Evolutionary conservation across 73 alveolate genomes (phyloP).

Genomic region (Effrenium voratum): DNA sequence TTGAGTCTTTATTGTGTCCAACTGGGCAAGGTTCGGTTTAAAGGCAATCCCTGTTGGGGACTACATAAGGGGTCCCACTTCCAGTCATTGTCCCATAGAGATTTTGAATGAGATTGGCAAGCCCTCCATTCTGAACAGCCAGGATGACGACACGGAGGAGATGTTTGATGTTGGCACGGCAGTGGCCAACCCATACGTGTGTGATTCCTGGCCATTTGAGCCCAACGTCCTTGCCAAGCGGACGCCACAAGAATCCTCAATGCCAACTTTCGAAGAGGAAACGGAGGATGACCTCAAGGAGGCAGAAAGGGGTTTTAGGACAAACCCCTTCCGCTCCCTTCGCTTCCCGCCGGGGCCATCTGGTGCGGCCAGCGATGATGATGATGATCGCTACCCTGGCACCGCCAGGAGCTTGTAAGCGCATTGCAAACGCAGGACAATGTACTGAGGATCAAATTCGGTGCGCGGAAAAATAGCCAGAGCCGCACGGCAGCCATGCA

Average conservation of each 20-base stretch:
- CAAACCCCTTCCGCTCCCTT: constrained; percentile 45
- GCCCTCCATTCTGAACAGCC: no score
- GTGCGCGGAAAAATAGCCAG: no score
- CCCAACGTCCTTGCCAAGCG: constrained; percentile 90
- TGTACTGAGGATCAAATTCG: no score
- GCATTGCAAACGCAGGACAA: no score
- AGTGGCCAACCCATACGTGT: constrained; percentile 83
- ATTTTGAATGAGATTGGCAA: no score
- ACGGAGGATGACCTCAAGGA: constrained; percentile 69
- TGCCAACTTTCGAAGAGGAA: constrained; percentile 86
- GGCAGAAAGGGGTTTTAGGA: constrained; percentile 81
- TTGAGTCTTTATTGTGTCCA: no score
- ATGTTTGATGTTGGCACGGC: constrained; percentile 84
- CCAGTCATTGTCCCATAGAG: no score
- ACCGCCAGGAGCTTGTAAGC: neutral
- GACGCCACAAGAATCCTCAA: constrained; percentile 83
- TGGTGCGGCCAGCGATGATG: neutral
- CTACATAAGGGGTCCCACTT: no score
- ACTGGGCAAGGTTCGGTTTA: no score
- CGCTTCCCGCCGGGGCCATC: neutral
- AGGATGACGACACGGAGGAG: constrained; percentile 81
- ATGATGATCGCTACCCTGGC: neutral
- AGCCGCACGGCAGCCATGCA: no score
- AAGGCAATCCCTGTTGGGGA: no score
- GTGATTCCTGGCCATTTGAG: constrained; percentile 94